Conservation (phyloP, 495 filamentous ascomycete genomes). For the Emericellopsis terricola region DNA sequence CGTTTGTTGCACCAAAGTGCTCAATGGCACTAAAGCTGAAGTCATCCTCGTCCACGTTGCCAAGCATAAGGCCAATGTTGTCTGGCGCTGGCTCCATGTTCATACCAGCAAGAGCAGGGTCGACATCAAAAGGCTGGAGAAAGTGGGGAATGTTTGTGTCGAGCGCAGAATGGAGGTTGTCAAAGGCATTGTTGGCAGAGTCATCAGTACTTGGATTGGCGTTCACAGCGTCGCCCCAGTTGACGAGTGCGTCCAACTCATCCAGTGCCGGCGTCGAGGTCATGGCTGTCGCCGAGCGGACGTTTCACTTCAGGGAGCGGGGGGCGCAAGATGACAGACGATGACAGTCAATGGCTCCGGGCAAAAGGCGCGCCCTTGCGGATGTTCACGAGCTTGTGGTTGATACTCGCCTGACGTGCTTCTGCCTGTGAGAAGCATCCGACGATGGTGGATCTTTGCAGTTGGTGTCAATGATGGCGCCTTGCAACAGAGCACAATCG, state of each 20-base stretch:
- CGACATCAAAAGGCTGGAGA: slow-evolving; percentile 17
- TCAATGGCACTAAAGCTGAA: slow-evolving; percentile 31
- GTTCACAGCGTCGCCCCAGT: slow-evolving; percentile 22
- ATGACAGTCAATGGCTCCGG: too few relatives aligned
- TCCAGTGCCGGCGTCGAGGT: slow-evolving; percentile 16
- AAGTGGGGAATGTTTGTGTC: slow-evolving; percentile 8
- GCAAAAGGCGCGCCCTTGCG: too few relatives aligned
- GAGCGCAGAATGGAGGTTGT: slow-evolving; percentile 4
- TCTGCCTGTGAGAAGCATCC: too few relatives aligned
- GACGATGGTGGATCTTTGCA: too few relatives aligned
- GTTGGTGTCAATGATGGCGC: too few relatives aligned
- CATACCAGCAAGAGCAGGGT: slow-evolving; percentile 3
- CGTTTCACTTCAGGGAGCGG: too few relatives aligned
- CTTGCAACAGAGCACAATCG: too few relatives aligned
- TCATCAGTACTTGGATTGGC: slow-evolving; percentile 1
- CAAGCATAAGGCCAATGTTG: slow-evolving; percentile 15
- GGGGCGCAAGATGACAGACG: too few relatives aligned
- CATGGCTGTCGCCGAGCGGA: too few relatives aligned
- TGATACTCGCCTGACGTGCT: too few relatives aligned
- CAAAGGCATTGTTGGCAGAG: background rate
- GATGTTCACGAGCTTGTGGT: too few relatives aligned
- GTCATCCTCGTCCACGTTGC: slow-evolving; percentile 26
- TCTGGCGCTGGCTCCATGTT: background rate
- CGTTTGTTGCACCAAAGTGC: slow-evolving; percentile 12
- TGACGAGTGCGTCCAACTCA: slow-evolving; percentile 25